phyloP scores from a whole-genome alignment of 179 eudicot genomes.

The Kewa caespitosa region DNA sequence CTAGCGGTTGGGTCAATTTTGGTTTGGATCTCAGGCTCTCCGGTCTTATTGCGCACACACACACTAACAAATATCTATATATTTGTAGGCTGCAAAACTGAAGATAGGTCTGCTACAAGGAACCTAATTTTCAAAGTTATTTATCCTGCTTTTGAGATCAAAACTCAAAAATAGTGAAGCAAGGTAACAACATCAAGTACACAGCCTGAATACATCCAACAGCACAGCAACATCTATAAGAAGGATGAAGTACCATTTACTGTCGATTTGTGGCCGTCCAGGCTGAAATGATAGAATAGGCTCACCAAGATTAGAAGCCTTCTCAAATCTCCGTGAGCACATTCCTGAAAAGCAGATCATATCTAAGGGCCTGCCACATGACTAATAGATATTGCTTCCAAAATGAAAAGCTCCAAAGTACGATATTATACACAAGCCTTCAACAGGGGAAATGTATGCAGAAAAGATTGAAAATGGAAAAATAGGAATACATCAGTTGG shows the following conservation, averaged over 20 bases:
- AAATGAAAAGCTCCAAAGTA: neutral
- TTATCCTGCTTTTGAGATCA: neutral
- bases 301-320: conserved; percentile 68
- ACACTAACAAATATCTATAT: too few species aligned
- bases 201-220: conserved; percentile 1
- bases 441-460: too few species aligned
- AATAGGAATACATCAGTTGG: too few species aligned
- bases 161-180: neutral
- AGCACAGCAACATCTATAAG: conserved; percentile 8
- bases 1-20: too few species aligned
- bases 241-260: conserved; percentile 66
- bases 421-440: too few species aligned
- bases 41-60: too few species aligned
- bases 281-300: conserved; percentile 61
- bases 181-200: conserved; percentile 1
- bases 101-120: neutral
- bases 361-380: conserved; percentile 12
- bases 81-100: neutral
- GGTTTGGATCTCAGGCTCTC: too few species aligned
- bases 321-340: conserved; percentile 80
- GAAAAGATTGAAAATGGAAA: too few species aligned
- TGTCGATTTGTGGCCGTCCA: conserved; percentile 68
- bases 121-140: conserved; percentile 5
- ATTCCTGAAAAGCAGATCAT: conserved; percentile 51
- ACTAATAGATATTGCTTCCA: conserved; percentile 1